A percentile compares a stretch with the other conserved stretches of the same genome.
Conservation (phyloP, 2,329 filamentous ascomycete genomes). For the Hypoxylon sp. region DNA sequence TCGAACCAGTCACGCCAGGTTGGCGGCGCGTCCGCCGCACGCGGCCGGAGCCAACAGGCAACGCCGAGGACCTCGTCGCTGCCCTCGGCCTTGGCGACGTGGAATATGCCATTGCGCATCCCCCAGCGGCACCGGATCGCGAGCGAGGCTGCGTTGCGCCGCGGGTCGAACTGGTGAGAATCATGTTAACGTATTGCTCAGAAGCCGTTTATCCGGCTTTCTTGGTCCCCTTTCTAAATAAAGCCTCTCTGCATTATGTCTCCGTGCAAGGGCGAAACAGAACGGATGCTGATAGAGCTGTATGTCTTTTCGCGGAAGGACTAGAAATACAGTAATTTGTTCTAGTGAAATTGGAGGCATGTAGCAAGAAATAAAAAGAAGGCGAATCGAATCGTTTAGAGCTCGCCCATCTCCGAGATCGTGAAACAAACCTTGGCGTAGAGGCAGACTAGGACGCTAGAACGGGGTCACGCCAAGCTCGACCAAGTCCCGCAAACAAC, state of each 20-base stretch:
- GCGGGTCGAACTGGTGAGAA: conserved; percentile 59
- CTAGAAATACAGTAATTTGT: too few relatives aligned
- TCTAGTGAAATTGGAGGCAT: not conserved
- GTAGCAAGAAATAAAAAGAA: not conserved
- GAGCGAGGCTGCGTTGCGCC: conserved; percentile 69
- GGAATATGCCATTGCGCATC: conserved; percentile 73
- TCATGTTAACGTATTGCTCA: conserved; percentile 14
- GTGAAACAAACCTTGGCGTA: conserved; percentile 22
- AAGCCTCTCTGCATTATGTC: too few relatives aligned
- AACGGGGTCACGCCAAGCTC: not conserved
- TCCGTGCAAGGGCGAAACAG: too few relatives aligned
- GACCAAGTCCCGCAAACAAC: not conserved
- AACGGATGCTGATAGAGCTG: too few relatives aligned
- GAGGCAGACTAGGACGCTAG: not conserved
- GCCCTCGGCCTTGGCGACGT: conserved; percentile 69
- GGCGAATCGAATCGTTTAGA: not conserved
- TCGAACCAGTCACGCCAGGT: conserved; percentile 70
- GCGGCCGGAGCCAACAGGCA: conserved; percentile 75
- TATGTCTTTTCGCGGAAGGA: too few relatives aligned
- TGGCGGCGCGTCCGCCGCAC: conserved; percentile 53
- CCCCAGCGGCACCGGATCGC: conserved; percentile 74
- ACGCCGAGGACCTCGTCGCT: conserved; percentile 68
- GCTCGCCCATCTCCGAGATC: conserved; percentile 18
- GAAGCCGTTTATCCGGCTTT: conserved; percentile 6
- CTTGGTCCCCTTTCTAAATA: too few relatives aligned